Percentiles rank a stretch among this genome's conserved stretches.
Conservation (phyloP, 2,329 filamentous ascomycete species). For the Fusarium sp. region DNA sequence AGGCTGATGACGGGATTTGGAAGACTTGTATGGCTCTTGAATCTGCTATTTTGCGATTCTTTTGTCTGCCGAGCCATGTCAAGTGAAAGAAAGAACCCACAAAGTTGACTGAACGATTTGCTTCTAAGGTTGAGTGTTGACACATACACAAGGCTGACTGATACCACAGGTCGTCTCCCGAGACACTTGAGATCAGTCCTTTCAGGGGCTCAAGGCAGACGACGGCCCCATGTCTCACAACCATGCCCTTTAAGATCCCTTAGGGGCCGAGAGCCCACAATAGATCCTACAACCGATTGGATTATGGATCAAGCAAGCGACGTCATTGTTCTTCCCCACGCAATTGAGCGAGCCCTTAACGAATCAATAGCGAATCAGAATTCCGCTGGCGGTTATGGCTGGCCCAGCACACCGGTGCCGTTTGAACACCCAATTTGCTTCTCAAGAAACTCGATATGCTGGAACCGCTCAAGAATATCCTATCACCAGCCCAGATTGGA, state of each 20-base stretch:
- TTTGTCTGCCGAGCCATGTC: not conserved
- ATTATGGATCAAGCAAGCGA: constrained; percentile 23
- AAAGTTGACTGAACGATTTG: not conserved
- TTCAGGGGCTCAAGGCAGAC: constrained; percentile 22
- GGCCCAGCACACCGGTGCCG: constrained; percentile 42
- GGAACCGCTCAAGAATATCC: constrained; percentile 20
- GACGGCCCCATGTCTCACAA: constrained; percentile 42
- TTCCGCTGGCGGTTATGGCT: constrained; percentile 34
- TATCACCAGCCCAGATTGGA: constrained; percentile 9
- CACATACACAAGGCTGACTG: constrained; percentile 28
- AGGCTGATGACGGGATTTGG: not conserved
- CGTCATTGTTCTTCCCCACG: constrained; percentile 43
- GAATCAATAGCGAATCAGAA: constrained; percentile 37
- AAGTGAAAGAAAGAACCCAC: not conserved
- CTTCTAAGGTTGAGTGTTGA: constrained; percentile 1
- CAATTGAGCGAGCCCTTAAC: constrained; percentile 18
- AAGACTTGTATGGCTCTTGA: not conserved
- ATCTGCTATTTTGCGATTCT: not conserved
- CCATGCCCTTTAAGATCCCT: constrained; percentile 39
- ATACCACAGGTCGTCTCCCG: constrained; percentile 15
- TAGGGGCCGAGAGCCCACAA: constrained; percentile 36
- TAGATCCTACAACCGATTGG: constrained; percentile 41
- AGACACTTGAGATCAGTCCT: constrained; percentile 26
- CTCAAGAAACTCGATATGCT: constrained; percentile 13
- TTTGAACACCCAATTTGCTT: constrained; percentile 31